phyloP scores from a whole-genome alignment of 768 basidiomycete genomes.

The Austroboletus festivus region DNA sequence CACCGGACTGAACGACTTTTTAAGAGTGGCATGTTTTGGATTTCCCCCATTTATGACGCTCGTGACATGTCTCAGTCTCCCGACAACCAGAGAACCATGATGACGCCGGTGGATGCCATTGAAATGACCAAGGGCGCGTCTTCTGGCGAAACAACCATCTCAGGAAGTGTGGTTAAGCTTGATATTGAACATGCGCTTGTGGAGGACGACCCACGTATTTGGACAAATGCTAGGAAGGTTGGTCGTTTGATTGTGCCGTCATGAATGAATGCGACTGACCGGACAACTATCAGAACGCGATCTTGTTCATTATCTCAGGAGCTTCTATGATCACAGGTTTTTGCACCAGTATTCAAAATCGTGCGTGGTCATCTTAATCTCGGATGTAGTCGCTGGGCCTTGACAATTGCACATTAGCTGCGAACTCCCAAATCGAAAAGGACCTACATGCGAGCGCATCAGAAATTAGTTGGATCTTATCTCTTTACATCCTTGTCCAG shows the following conservation, averaged over 20 bases:
- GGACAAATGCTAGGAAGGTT: not conserved
- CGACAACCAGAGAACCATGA: not conserved
- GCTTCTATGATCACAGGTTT: constrained; percentile 31
- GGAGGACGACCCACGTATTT: too few relatives aligned
- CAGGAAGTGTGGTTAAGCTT: constrained; percentile 4
- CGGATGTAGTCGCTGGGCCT: too few relatives aligned
- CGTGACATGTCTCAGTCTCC: constrained; percentile 2
- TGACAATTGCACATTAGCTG: constrained; percentile 41
- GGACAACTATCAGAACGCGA: constrained; percentile 13
- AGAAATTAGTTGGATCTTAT: constrained; percentile 66
- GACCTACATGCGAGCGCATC: constrained; percentile 58
- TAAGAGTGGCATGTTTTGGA: not conserved
- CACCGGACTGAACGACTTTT: not conserved
- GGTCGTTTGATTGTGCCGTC: not conserved
- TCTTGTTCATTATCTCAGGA: constrained; percentile 24
- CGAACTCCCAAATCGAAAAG: constrained; percentile 59
- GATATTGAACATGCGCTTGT: constrained; percentile 14
- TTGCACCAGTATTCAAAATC: constrained; percentile 29
- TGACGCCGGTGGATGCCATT: not conserved
- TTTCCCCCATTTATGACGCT: not conserved
- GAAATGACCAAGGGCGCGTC: not conserved
- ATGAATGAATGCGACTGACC: not conserved
- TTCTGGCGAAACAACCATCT: not conserved
- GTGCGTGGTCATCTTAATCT: constrained; percentile 9
- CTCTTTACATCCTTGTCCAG: constrained; percentile 70